These are phyloP conservation scores for Candida freyschussii DNA, from an alignment of 1,139 yeast species.

Conservation along the genomic window DNA sequence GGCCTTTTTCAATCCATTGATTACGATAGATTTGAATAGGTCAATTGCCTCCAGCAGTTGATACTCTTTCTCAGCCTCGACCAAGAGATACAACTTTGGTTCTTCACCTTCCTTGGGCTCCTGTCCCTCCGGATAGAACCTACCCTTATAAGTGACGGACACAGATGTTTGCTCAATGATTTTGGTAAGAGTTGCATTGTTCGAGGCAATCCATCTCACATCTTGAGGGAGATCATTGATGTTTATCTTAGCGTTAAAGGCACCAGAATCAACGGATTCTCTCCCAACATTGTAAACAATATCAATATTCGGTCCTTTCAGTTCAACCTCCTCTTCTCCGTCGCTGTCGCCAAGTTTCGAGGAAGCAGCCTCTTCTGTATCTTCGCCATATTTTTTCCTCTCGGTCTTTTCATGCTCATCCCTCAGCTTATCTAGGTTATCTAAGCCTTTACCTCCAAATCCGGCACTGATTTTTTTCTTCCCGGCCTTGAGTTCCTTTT, in stretches of 20 bases:
- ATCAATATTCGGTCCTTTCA: constrained; percentile 60
- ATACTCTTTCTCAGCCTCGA: constrained; percentile 69
- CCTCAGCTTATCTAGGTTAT: constrained; percentile 67
- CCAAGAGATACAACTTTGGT: constrained; percentile 70
- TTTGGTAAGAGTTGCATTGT: constrained; percentile 57
- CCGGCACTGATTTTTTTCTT: constrained; percentile 68
- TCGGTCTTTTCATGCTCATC: constrained; percentile 52
- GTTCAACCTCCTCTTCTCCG: constrained; percentile 16
- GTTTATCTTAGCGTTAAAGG: constrained; percentile 65
- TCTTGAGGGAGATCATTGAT: constrained; percentile 85
- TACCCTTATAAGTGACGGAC: constrained; percentile 81
- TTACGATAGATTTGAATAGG: constrained; percentile 54
- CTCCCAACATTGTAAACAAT: constrained; percentile 30
- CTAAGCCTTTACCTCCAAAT: constrained; percentile 92
- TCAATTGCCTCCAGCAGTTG: constrained; percentile 65
- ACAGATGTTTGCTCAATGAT: constrained; percentile 72
- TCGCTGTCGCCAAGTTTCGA: constrained; percentile 22
- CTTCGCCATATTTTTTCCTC: constrained; percentile 36
- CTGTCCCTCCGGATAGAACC: constrained; percentile 56
- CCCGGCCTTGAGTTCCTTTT: constrained; percentile 62
- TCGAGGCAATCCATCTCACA: constrained; percentile 80
- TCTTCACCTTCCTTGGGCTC: constrained; percentile 48
- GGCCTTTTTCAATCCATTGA: constrained; percentile 41
- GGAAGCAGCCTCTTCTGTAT: constrained; percentile 29
- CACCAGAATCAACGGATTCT: constrained; percentile 47